phyloP scores from a whole-genome alignment of 768 basidiomycete species.

The Lentinula sp. region DNA sequence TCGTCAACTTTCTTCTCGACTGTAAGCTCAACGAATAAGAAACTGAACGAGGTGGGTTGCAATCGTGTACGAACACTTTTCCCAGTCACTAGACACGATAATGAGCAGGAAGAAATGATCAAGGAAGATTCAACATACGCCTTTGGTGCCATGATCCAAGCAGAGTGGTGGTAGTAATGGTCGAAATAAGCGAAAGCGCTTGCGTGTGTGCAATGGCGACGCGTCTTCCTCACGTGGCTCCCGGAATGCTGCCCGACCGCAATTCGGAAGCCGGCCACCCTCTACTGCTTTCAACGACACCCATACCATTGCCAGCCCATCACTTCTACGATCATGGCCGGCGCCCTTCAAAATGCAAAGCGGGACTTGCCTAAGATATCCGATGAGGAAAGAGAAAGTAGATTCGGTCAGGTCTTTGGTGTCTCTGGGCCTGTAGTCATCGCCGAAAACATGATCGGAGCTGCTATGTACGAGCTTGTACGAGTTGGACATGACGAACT shows the following conservation, averaged over 20 bases:
- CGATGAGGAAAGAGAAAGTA: conserved; percentile 86
- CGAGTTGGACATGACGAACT: conserved; percentile 98
- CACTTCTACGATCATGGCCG: conserved; percentile 63
- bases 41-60: background rate
- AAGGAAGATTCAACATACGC: conserved; percentile 50
- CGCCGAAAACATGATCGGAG: conserved; percentile 92
- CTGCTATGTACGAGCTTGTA: conserved; percentile 97
- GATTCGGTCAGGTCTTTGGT: conserved; percentile 85
- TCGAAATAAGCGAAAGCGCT: background rate
- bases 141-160: conserved; percentile 83
- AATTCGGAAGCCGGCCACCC: background rate
- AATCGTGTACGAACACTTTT: conserved; percentile 69
- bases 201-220: background rate
- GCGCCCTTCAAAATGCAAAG: conserved; percentile 88
- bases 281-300: background rate
- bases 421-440: conserved; percentile 99
- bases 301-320: conserved; percentile 4
- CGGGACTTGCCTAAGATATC: conserved; percentile 80
- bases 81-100: conserved; percentile 77
- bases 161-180: conserved; percentile 15
- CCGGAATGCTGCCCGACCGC: background rate
- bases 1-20: conserved; percentile 83
- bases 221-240: conserved; percentile 1
- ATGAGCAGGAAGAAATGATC: conserved; percentile 5
- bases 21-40: conserved; percentile 21